These are phyloP conservation scores for Parietaria judaica DNA, from an alignment of 306 rosid species.

Conservation along the genomic window DNA sequence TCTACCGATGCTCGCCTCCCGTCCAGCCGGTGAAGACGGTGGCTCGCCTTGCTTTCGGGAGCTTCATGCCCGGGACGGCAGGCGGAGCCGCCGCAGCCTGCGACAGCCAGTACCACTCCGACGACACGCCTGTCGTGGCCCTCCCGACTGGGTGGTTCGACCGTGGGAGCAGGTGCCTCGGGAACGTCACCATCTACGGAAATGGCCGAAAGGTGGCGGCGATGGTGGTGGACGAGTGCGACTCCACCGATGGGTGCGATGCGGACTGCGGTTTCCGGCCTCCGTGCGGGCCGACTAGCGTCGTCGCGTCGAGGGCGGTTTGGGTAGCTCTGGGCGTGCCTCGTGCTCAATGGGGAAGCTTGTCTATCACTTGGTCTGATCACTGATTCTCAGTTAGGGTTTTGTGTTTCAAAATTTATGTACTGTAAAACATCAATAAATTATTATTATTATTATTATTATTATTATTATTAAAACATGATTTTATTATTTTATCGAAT, in stretches of 20 bases:
- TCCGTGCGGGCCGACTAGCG: background rate
- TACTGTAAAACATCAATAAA: no score
- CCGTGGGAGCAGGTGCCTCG: slow-evolving; percentile 19
- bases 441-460: no score
- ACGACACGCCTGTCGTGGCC: slow-evolving; percentile 23
- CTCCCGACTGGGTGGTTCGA: slow-evolving; percentile 35
- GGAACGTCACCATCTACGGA: slow-evolving; percentile 20
- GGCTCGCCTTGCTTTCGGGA: slow-evolving; percentile 17
- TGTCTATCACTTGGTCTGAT: background rate
- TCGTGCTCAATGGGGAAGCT: background rate
- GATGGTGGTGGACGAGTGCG: slow-evolving; percentile 54
- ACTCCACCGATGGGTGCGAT: slow-evolving; percentile 38
- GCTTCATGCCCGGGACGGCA: background rate
- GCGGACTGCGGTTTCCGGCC: background rate
- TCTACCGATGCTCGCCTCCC: slow-evolving; percentile 31
- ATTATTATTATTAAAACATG: no score
- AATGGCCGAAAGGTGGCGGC: slow-evolving; percentile 38
- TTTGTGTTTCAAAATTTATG: background rate
- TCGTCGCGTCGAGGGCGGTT: slow-evolving; percentile 2
- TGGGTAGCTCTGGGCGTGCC: background rate
- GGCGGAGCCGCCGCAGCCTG: background rate
- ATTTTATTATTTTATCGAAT: no score
- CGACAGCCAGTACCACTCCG: slow-evolving; percentile 14
- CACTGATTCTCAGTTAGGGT: no score
- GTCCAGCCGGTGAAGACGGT: slow-evolving; percentile 18